phyloP scores from a whole-genome alignment of 352 stramenopile species.

The Globisporangium radiosum region DNA sequence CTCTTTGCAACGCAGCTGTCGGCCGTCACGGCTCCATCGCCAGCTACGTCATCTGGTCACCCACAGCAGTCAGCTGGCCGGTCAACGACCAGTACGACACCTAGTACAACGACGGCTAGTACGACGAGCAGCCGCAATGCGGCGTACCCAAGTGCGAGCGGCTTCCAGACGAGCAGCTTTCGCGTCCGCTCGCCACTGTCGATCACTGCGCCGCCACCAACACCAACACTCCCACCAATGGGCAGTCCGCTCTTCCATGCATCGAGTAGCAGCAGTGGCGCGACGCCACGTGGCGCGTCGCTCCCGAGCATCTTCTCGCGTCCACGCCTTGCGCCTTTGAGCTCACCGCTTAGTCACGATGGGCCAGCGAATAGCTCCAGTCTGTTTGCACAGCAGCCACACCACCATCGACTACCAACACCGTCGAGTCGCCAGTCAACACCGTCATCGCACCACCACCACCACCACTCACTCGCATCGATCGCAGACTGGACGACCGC shows the following conservation, averaged over 20 bases:
- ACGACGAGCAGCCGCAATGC: conserved; percentile 5
- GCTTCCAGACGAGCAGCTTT: conserved; percentile 7
- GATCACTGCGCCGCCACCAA: conserved; percentile 32
- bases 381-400: background rate
- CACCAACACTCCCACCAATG: conserved; percentile 14
- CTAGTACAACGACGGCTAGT: no score
- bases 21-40: background rate
- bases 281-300: conserved; percentile 21
- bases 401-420: conserved; percentile 8
- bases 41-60: background rate
- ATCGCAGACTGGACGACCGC: conserved; percentile 13
- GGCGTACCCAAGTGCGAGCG: conserved; percentile 10
- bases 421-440: conserved; percentile 4
- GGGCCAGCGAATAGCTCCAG: background rate
- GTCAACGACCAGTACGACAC: no score
- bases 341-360: conserved; percentile 16
- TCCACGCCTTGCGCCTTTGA: conserved; percentile 29
- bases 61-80: no score
- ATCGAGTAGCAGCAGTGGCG: background rate
- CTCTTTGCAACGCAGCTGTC: conserved; percentile 3
- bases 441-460: background rate
- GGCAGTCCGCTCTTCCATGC: conserved; percentile 28
- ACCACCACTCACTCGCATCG: background rate
- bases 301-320: conserved; percentile 46
- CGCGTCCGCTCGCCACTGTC: conserved; percentile 26